phyloP scores from a whole-genome alignment of 176 grass and related monocot genomes.

The Thalia dealbata region DNA sequence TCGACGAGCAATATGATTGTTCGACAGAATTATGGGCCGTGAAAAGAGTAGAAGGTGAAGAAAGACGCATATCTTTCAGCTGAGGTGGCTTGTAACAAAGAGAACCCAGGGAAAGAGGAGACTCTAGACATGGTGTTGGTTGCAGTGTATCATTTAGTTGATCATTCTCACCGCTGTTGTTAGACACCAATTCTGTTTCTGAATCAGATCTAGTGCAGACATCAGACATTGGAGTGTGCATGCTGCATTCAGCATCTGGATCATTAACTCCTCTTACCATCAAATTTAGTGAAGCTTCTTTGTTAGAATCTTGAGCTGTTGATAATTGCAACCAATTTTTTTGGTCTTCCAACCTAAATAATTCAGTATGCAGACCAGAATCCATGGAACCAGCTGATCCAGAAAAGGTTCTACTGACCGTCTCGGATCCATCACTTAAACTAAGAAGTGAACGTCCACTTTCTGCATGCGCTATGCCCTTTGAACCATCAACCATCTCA shows the following conservation, averaged over 20 bases:
- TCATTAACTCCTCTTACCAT: constrained; percentile 26
- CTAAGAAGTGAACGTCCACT: constrained; percentile 26
- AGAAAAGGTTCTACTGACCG: constrained; percentile 26
- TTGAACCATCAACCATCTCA: constrained; percentile 29
- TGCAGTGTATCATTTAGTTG: constrained; percentile 15
- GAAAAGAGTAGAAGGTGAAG: constrained; percentile 28
- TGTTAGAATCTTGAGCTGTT: constrained; percentile 19
- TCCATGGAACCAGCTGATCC: constrained; percentile 24
- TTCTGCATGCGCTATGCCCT: constrained; percentile 24
- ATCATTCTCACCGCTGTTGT: constrained; percentile 23
- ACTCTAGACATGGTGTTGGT: constrained; percentile 18
- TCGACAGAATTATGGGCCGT: constrained; percentile 18
- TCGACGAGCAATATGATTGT: constrained; percentile 18
- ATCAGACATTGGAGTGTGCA: constrained; percentile 18
- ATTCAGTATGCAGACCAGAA: constrained; percentile 21
- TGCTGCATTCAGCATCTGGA: constrained; percentile 28
- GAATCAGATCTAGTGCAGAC: constrained; percentile 9
- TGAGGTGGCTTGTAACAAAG: constrained; percentile 66
- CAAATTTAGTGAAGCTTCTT: constrained; percentile 24
- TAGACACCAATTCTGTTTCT: neutral
- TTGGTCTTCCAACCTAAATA: constrained; percentile 26
- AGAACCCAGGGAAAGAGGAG: constrained; percentile 45
- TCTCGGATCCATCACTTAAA: constrained; percentile 23
- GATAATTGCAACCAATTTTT: constrained; percentile 26
- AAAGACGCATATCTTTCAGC: constrained; percentile 32